Evolutionary conservation across 148 eudicot species (phyloP).

Genomic region (Chenopodium berlandieri): DNA sequence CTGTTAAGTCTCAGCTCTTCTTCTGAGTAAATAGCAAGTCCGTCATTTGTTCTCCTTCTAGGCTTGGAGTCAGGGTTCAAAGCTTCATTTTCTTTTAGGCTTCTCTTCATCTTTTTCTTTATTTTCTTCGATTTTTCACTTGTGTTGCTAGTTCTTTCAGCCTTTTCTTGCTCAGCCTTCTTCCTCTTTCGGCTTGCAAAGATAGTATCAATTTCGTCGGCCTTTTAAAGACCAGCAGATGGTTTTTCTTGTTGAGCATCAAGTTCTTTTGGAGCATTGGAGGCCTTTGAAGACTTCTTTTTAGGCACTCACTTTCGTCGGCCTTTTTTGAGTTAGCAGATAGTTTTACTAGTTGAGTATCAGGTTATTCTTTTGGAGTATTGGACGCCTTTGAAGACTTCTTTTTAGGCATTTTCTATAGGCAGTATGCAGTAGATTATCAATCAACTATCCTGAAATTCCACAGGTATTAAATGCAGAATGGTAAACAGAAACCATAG

Average conservation of each 20-base stretch:
- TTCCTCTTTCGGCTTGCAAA: too few species aligned
- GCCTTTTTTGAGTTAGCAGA: too few species aligned
- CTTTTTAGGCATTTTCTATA: too few species aligned
- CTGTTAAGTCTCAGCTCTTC: slow-evolving; percentile 67
- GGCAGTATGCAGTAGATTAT: not conserved
- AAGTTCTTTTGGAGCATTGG: too few species aligned
- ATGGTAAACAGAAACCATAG: not conserved
- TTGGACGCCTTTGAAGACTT: too few species aligned
- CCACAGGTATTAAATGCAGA: not conserved
- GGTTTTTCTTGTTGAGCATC: not conserved
- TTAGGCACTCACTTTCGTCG: too few species aligned
- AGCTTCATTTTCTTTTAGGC: slow-evolving; percentile 21
- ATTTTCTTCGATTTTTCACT: slow-evolving; percentile 26
- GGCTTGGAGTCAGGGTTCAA: slow-evolving; percentile 27
- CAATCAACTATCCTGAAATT: not conserved
- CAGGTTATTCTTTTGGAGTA: not conserved
- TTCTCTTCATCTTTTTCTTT: slow-evolving; percentile 26
- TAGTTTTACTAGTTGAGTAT: not conserved
- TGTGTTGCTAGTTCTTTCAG: slow-evolving; percentile 13
- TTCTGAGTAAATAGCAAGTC: slow-evolving; percentile 50
- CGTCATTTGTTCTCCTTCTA: slow-evolving; percentile 64
- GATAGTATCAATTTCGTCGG: too few species aligned
- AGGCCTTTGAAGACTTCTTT: too few species aligned
- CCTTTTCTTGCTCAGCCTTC: not conserved
- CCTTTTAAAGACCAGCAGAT: too few species aligned